A percentile compares a stretch with the other conserved stretches of the same genome.
phyloP scores from a whole-genome alignment of 2,329 filamentous ascomycete genomes.

The Colletotrichum sp. region DNA sequence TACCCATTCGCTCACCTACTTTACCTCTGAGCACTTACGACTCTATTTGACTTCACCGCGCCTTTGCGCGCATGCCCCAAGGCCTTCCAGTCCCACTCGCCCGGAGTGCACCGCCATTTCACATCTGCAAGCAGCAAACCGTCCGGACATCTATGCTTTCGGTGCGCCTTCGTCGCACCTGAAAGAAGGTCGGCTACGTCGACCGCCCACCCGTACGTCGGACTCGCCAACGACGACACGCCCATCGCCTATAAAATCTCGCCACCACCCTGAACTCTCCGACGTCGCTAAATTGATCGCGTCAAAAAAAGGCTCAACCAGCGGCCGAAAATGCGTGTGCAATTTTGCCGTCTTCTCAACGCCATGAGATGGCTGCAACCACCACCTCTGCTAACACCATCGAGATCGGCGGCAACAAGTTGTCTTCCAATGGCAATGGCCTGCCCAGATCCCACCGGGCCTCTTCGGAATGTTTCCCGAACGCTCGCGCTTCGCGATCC shows the following conservation, averaged over 20 bases:
- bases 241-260: not conserved
- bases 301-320: not conserved
- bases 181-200: not conserved
- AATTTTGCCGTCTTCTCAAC: not conserved
- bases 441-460: not conserved
- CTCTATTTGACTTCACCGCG: not conserved
- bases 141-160: not conserved
- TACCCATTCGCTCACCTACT: not conserved
- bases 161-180: not conserved
- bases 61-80: not conserved
- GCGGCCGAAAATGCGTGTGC: not conserved
- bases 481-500: not conserved
- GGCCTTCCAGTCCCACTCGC: not conserved
- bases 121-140: not conserved
- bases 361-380: not conserved
- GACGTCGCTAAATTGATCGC: conserved; percentile 13
- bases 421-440: not conserved
- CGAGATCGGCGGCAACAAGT: not conserved
- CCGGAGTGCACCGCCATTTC: not conserved
- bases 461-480: conserved; percentile 10
- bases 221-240: not conserved
- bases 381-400: not conserved
- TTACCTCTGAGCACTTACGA: not conserved
- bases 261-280: conserved; percentile 15
- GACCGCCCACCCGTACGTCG: not conserved